Conservation (phyloP, 169 alveolate genomes). For the Plasmodium relictum region DNA sequence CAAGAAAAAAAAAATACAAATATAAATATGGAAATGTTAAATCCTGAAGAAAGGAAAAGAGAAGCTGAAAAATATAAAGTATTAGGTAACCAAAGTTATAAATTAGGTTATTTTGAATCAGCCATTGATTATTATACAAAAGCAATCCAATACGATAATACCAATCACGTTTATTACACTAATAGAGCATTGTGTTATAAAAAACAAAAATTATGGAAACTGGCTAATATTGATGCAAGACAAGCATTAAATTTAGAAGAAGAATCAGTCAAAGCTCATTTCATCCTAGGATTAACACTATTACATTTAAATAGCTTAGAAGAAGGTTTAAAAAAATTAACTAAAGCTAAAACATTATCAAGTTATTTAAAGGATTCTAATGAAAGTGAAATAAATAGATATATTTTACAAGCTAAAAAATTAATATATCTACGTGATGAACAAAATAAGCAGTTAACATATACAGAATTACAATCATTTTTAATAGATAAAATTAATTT, state of each 20-base stretch:
- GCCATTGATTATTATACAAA: constrained; percentile 89
- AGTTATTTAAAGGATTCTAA: constrained; percentile 83
- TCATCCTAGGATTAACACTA: constrained; percentile 88
- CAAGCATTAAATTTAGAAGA: constrained; percentile 88
- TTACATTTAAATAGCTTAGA: constrained; percentile 85
- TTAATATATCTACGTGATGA: constrained; percentile 81
- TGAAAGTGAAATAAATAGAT: constrained; percentile 84
- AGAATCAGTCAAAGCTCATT: constrained; percentile 89
- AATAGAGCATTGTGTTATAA: constrained; percentile 91
- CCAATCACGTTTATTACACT: constrained; percentile 87
- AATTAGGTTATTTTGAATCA: constrained; percentile 87
- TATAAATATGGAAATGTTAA: constrained; percentile 47
- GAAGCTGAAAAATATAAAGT: constrained; percentile 83
- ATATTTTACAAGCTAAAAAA: constrained; percentile 83
- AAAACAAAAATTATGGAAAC: constrained; percentile 83
- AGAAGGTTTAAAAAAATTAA: constrained; percentile 86
- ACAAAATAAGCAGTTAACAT: constrained; percentile 74
- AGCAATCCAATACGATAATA: constrained; percentile 85
- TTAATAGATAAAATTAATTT: constrained; percentile 69
- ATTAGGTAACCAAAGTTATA: constrained; percentile 88
- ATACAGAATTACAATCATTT: constrained; percentile 69
- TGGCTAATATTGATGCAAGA: constrained; percentile 87
- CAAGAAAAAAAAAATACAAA: constrained; percentile 28
- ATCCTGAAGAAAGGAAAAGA: constrained; percentile 76
- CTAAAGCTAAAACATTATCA: constrained; percentile 84